Base-by-base conservation (phyloP, 805 yeast genomes). In the Schizosaccharomyces osmophilus region DNA sequence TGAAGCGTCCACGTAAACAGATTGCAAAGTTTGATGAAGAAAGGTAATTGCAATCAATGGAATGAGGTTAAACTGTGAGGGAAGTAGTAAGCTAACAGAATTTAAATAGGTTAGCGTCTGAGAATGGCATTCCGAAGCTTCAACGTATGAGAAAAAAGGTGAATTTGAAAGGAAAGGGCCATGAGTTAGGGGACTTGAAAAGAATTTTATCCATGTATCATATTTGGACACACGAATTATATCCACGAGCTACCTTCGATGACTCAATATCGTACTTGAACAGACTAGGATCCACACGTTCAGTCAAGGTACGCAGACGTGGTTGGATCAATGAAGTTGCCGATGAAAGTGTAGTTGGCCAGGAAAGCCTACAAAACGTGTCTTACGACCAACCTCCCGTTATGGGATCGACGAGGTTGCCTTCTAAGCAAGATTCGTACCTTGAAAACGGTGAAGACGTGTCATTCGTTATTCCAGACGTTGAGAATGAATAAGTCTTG, bases 141-240 rank as follows among this genome's bases (percentile, higher is more conserved):
- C 31, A 29, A 5, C 22, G 22, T 5, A 6, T 29, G 15, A 29
- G 19, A 13, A 22, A 17, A 5, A 24, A 22, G 5, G 36, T 51
- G 3, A 26, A 31, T 6, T 57, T 57, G 11, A 36, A 57, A 36
- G 60, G 60, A 57, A 57, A 57, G 31, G 42, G 42, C 31, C 43
- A 57, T 41, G 60, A 57, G 19, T n/a, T 26, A 57, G 22, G 36
- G 26, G 43, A 36, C 29, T 9, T 57, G 15, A 57, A 36, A 19
- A 39, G 26, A 36, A 15, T 57, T 15, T 41, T 57, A 24, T 39
- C 26, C 3, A 19, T 39, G 42, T 57, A 57, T 36, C 60, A 57
- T 19, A 9, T 57, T n/a, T 57, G 60, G 60, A 36, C 60, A 9
- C 60, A 57, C 13, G 60, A 57, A 19, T 22, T 57, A 22, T 57